Conservation (phyloP, 2,329 filamentous ascomycete genomes). For the Aspergillus quadricinctus region DNA sequence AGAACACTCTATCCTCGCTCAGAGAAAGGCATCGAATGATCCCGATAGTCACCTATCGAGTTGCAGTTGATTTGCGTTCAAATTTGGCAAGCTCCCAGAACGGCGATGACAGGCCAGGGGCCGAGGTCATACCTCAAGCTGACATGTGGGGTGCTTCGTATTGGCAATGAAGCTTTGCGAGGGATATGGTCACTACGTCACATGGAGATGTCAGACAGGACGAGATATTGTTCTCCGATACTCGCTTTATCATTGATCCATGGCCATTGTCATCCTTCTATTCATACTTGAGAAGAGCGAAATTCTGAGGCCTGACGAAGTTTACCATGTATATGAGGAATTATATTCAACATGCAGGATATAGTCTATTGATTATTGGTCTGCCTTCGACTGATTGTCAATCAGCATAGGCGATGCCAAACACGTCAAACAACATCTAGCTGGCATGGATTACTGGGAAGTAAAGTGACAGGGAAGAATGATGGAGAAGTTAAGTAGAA, state of each 20-base stretch:
- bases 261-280: not conserved
- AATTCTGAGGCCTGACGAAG: not conserved
- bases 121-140: not conserved
- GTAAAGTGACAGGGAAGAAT: not conserved
- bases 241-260: not conserved
- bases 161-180: not conserved
- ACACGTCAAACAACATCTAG: not conserved
- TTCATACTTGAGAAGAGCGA: too few species aligned
- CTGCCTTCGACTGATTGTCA: not conserved
- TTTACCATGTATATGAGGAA: not conserved
- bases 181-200: not conserved
- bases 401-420: not conserved
- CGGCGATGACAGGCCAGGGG: not conserved
- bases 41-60: not conserved
- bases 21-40: not conserved
- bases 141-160: not conserved
- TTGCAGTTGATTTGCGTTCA: not conserved
- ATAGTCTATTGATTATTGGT: not conserved
- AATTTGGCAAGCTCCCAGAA: not conserved
- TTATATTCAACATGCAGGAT: not conserved
- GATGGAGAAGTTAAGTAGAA: not conserved
- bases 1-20: not conserved
- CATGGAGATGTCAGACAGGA: not conserved
- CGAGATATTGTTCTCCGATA: not conserved
- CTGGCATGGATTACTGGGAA: slow-evolving; percentile 20